A percentile compares a stretch with the other conserved stretches of the same genome.
phyloP scores from a whole-genome alignment of 2,329 filamentous ascomycete genomes.

The Mollisia scopiformis region DNA sequence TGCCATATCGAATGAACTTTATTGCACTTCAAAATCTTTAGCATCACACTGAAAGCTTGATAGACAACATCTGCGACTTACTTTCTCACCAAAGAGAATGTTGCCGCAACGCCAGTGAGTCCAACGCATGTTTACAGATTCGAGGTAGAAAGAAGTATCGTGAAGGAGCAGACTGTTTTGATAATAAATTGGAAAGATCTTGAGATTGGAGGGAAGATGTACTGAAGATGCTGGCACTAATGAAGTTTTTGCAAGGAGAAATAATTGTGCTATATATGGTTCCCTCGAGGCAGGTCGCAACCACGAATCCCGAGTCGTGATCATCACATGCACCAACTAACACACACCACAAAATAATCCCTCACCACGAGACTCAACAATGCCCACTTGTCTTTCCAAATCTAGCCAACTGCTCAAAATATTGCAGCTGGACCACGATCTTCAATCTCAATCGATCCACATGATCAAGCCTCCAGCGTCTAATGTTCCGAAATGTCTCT shows the following conservation, averaged over 20 bases:
- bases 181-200: background rate
- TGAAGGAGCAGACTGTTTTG: background rate
- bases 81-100: conserved; percentile 1
- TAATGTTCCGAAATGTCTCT: background rate
- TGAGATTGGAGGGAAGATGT: too few species aligned
- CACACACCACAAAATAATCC: background rate
- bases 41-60: background rate
- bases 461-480: background rate
- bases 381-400: background rate
- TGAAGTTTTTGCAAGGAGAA: background rate
- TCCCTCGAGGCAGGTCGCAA: background rate
- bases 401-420: background rate
- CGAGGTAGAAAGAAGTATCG: background rate
- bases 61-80: background rate
- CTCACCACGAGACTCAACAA: background rate
- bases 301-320: too few species aligned
- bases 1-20: conserved; percentile 5
- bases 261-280: background rate
- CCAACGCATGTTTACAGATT: background rate
- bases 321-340: background rate
- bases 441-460: background rate
- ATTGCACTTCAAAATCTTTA: background rate
- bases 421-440: too few species aligned
- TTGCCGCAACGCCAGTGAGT: conserved; percentile 1
- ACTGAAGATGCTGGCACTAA: too few species aligned